Evolutionary conservation across 768 basidiomycete genomes (phyloP), one percentile per base, ranked within the genome.

Genomic region (Macrocybe gigantea): DNA sequence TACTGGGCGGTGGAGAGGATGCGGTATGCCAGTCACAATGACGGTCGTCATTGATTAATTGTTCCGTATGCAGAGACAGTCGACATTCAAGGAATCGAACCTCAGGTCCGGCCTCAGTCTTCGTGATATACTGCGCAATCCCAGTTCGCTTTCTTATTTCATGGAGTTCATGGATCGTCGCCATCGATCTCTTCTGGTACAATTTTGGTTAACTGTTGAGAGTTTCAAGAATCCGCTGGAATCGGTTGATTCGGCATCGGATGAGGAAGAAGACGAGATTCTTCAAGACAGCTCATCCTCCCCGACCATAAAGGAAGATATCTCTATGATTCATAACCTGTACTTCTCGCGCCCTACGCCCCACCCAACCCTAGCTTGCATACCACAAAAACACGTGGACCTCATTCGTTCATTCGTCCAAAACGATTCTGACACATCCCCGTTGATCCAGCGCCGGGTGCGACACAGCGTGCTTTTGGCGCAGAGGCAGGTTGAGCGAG

Each of bases 91-190:
- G 38, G 82, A 82, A 43, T 49, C 70, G 1, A 59, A 58, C 36
- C 59, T 67, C 14, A 72, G 78, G 38, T 70, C 78, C 5, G 68
- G 77, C 8, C 65, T 88, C 15, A 72, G 78, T 0, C 73, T 95
- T 4, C 79, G 88, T 35, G 87, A 92, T 45, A 77, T 98, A 44
- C 79, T 99, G 3, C 72, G 83, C 15, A 93, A 92, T 55, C 94
- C 95, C 0, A 86, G 83, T 34, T 92, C 93, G 0, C 76, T 98
- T 2, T 92, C 90, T 2, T 95, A 96, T 62, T 90, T 95, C 68
- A 93, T 97, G 85, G 96, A 99, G 69, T 96, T 91, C 57, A 94
- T 97, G 91, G 96, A 98, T 56, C 80, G 96, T 10, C 80, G 88
- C 6, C 77, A 82, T 50, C 81, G 87, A 31, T 88, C 93, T 9